Evolutionary conservation across 2,329 filamentous ascomycete species (phyloP).

Genomic region (Cadophora sp.): DNA sequence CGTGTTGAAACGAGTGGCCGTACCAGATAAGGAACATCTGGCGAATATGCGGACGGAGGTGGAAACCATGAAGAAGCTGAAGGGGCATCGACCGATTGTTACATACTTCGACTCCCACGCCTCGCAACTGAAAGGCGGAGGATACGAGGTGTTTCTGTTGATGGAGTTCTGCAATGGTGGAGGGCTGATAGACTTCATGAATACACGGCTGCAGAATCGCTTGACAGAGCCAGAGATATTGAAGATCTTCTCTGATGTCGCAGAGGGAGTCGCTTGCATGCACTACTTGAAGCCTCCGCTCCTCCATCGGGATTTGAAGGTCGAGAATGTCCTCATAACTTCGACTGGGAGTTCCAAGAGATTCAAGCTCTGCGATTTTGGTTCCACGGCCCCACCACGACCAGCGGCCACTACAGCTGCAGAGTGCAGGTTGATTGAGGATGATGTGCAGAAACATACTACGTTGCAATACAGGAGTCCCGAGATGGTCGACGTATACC

Average conservation of each 20-base stretch:
- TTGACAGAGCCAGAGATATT: slow-evolving; percentile 97
- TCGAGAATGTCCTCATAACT: slow-evolving; percentile 92
- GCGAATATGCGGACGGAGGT: slow-evolving; percentile 98
- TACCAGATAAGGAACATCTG: slow-evolving; percentile 93
- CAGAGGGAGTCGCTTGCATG: slow-evolving; percentile 97
- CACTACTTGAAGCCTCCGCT: slow-evolving; percentile 96
- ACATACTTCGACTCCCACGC: slow-evolving; percentile 99
- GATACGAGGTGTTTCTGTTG: slow-evolving; percentile 96
- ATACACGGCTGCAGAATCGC: slow-evolving; percentile 93
- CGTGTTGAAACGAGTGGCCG: slow-evolving; percentile 78
- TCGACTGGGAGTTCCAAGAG: slow-evolving; percentile 66
- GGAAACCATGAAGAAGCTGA: slow-evolving; percentile 99
- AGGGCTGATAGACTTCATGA: slow-evolving; percentile 99
- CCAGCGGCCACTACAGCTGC: slow-evolving; percentile 85
- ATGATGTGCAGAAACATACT: slow-evolving; percentile 96
- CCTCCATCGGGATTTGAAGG: slow-evolving; percentile 93
- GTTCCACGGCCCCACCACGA: slow-evolving; percentile 83
- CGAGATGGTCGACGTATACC: slow-evolving; percentile 98
- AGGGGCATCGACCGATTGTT: slow-evolving; percentile 94
- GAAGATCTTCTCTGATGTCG: slow-evolving; percentile 94
- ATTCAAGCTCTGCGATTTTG: slow-evolving; percentile 99
- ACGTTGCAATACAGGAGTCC: slow-evolving; percentile 97
- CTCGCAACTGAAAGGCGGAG: slow-evolving; percentile 88
- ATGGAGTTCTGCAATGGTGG: slow-evolving; percentile 98
- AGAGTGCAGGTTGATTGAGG: slow-evolving; percentile 91